Evolutionary conservation across 331 rosid species (phyloP).

Genomic region (Malus hybrid): DNA sequence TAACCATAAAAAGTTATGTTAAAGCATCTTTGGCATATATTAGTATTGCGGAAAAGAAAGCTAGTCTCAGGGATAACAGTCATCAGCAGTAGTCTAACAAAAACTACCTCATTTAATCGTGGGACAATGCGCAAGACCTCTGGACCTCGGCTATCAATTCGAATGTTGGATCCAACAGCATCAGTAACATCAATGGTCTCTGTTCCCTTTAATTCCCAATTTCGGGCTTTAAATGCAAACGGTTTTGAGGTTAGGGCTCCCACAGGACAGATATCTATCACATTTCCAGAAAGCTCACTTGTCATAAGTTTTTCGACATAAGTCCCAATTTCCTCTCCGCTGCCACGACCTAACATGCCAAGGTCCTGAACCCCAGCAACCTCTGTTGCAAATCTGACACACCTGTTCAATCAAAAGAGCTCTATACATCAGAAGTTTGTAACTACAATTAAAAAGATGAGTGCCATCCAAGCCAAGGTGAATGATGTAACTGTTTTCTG

Average conservation of each 20-base stretch:
- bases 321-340: slow-evolving; percentile 98
- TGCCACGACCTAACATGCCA: slow-evolving; percentile 98
- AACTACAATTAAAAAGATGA: slow-evolving; percentile 4
- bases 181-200: slow-evolving; percentile 95
- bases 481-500: neutral
- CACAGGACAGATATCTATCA: slow-evolving; percentile 95
- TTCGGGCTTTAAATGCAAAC: slow-evolving; percentile 95
- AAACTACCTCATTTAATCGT: slow-evolving; percentile 83
- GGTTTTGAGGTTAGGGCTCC: slow-evolving; percentile 98
- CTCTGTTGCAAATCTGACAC: slow-evolving; percentile 97
- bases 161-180: slow-evolving; percentile 95
- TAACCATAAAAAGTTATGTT: neutral
- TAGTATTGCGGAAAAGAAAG: neutral
- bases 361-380: slow-evolving; percentile 99
- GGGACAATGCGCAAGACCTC: slow-evolving; percentile 94
- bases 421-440: slow-evolving; percentile 17
- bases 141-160: slow-evolving; percentile 97
- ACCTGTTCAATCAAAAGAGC: slow-evolving; percentile 42
- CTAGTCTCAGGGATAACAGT: neutral
- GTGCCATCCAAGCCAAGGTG: neutral
- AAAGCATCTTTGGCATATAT: neutral
- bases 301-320: slow-evolving; percentile 93
- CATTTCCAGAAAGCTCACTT: slow-evolving; percentile 98
- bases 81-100: neutral
- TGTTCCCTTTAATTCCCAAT: slow-evolving; percentile 96